A percentile compares a stretch with the other conserved stretches of the same genome.
Evolutionary conservation across 73 alveolate species (phyloP).

Genomic region (Paramecium primaurelia): DNA sequence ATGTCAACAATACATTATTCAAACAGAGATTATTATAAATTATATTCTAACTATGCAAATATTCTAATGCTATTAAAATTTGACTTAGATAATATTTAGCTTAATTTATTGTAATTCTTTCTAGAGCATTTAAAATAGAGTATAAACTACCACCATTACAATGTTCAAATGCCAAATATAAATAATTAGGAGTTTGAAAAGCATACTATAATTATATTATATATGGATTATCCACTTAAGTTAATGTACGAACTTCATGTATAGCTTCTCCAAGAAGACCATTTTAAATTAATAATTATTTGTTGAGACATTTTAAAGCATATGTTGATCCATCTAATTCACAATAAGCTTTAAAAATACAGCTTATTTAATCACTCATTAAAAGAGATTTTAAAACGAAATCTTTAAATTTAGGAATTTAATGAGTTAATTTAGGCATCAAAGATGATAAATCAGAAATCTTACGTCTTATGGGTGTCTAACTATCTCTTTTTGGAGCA

Average conservation of each 20-base stretch:
- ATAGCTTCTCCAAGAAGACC: conserved; percentile 17
- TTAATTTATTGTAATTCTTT: conserved; percentile 51
- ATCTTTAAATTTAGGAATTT: conserved; percentile 31
- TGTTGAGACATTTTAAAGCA: conserved; percentile 1
- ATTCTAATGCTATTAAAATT: conserved; percentile 65
- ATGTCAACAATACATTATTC: conserved; percentile 26
- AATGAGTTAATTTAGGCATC: background rate
- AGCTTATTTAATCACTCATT: background rate
- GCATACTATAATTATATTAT: conserved; percentile 66
- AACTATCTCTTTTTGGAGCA: conserved; percentile 6
- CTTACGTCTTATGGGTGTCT: background rate
- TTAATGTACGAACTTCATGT: conserved; percentile 52
- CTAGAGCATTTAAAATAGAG: conserved; percentile 61
- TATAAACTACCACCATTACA: conserved; percentile 74
- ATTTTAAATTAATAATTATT: background rate
- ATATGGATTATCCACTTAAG: conserved; percentile 65
- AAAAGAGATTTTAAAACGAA: background rate
- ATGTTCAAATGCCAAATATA: conserved; percentile 66
- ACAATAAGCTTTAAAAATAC: background rate
- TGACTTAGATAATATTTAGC: conserved; percentile 70
- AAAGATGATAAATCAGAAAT: background rate
- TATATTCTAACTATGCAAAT: conserved; percentile 43
- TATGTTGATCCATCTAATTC: background rate
- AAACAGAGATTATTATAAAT: conserved; percentile 51
- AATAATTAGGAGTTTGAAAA: conserved; percentile 65